Percentiles rank a stretch among this genome's conserved stretches.
Evolutionary conservation across 352 stramenopile genomes (phyloP).

Genomic region (Phytophthora pluvialis): DNA sequence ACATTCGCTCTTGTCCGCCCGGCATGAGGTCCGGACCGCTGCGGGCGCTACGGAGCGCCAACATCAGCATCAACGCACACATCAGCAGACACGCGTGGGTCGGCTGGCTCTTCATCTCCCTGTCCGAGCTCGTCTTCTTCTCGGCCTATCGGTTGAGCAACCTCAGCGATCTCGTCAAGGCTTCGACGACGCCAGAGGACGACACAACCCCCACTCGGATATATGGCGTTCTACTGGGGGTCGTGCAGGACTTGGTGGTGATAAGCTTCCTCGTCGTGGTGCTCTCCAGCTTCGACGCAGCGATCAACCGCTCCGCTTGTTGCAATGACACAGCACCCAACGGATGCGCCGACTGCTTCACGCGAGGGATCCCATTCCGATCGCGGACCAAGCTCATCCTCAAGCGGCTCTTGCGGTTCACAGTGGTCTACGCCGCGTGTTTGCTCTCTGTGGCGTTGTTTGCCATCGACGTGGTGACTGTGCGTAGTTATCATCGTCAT

Average conservation of each 20-base stretch:
- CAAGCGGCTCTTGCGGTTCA: conserved; percentile 25
- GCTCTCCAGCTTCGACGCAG: conserved; percentile 32
- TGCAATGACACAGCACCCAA: conserved; percentile 44
- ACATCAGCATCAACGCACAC: conserved; percentile 26
- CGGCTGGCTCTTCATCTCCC: conserved; percentile 29
- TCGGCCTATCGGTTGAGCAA: conserved; percentile 31
- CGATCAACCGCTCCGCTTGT: conserved; percentile 25
- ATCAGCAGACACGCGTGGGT: conserved; percentile 33
- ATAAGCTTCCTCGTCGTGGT: conserved; percentile 24
- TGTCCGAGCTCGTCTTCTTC: conserved; percentile 29
- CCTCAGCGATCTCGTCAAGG: conserved; percentile 18
- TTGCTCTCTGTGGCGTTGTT: conserved; percentile 26
- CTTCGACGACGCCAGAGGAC: conserved; percentile 7
- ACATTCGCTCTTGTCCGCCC: conserved; percentile 6
- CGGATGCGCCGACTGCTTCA: conserved; percentile 40
- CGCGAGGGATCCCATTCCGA: conserved; percentile 25
- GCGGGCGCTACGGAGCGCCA: conserved; percentile 17
- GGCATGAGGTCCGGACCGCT: conserved; percentile 21
- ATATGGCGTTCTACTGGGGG: conserved; percentile 27
- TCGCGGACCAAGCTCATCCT: conserved; percentile 31
- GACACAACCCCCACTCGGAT: conserved; percentile 13
- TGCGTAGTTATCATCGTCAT: conserved; percentile 22
- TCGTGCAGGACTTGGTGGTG: conserved; percentile 36
- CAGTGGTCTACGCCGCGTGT: conserved; percentile 18
- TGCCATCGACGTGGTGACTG: conserved; percentile 30